Conservation (phyloP, 2,329 filamentous ascomycete genomes). For the Calonectria pauciramosa region DNA sequence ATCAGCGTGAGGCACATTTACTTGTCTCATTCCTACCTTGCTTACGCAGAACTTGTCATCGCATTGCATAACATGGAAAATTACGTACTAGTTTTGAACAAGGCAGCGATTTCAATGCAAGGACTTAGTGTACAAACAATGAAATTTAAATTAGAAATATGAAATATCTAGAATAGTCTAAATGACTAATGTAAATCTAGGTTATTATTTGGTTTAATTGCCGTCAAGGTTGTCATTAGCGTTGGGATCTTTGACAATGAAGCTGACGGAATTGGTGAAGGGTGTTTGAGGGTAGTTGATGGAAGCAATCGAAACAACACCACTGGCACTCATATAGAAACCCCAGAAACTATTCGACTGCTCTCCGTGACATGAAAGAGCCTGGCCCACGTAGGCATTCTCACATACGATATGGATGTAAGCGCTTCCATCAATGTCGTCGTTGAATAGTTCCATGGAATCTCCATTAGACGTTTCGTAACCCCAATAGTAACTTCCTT, state of each 20-base stretch:
- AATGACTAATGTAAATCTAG: neutral
- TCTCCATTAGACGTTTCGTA: neutral
- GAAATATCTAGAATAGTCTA: neutral
- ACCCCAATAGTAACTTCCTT: neutral
- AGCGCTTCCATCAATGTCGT: no score
- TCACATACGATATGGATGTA: neutral
- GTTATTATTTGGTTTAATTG: neutral
- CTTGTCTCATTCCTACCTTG: no score
- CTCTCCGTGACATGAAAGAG: neutral
- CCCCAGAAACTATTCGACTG: neutral
- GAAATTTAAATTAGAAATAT: neutral
- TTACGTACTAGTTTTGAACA: no score
- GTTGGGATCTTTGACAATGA: neutral
- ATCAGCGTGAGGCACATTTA: no score
- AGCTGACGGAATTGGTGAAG: accelerated
- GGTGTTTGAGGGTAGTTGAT: neutral
- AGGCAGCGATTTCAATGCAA: neutral
- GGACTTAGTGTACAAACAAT: neutral
- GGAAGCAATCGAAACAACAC: neutral
- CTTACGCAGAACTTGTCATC: no score
- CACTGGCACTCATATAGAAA: neutral
- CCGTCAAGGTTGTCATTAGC: neutral
- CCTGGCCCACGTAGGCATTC: neutral
- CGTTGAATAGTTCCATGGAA: neutral
- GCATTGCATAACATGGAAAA: no score